Percentiles rank a stretch among this genome's conserved stretches.
phyloP scores from a whole-genome alignment of 768 basidiomycete species.

The Calocybe gangraenosa region DNA sequence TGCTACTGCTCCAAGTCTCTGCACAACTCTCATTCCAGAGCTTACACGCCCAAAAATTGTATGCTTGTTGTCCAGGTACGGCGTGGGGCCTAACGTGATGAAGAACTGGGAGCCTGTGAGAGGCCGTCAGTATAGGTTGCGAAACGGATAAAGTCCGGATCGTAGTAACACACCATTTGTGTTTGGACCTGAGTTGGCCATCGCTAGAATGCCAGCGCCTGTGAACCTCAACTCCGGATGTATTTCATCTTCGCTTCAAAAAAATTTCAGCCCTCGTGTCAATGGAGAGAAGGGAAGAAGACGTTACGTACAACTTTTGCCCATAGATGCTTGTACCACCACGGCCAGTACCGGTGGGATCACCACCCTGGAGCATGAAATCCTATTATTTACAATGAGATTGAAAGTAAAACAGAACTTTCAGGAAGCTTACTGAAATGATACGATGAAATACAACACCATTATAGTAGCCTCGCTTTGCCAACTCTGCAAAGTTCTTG shows the following conservation, averaged over 20 bases:
- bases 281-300: neutral
- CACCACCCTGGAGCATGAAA: slow-evolving; percentile 96
- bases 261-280: slow-evolving; percentile 6
- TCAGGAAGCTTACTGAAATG: slow-evolving; percentile 51
- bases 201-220: slow-evolving; percentile 92
- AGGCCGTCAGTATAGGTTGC: slow-evolving; percentile 21
- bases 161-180: slow-evolving; percentile 64
- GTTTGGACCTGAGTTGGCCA: slow-evolving; percentile 97
- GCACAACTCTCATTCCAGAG: slow-evolving; percentile 88
- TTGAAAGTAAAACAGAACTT: neutral
- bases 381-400: slow-evolving; percentile 44
- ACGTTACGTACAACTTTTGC: slow-evolving; percentile 68
- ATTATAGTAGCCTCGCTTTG: slow-evolving; percentile 92
- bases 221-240: slow-evolving; percentile 90
- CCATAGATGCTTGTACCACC: slow-evolving; percentile 90
- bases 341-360: slow-evolving; percentile 93
- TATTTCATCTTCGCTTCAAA: slow-evolving; percentile 79
- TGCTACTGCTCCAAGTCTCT: slow-evolving; percentile 85
- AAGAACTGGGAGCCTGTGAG: slow-evolving; percentile 90
- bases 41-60: slow-evolving; percentile 90
- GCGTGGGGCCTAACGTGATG: slow-evolving; percentile 78
- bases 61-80: slow-evolving; percentile 80
- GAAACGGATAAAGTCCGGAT: slow-evolving; percentile 45
- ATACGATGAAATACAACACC: slow-evolving; percentile 88
- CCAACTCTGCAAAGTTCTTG: slow-evolving; percentile 90